Evolutionary conservation across 768 basidiomycete species (phyloP), one percentile per base, ranked within the genome.

Genomic region (Tephrocybe sp.): DNA sequence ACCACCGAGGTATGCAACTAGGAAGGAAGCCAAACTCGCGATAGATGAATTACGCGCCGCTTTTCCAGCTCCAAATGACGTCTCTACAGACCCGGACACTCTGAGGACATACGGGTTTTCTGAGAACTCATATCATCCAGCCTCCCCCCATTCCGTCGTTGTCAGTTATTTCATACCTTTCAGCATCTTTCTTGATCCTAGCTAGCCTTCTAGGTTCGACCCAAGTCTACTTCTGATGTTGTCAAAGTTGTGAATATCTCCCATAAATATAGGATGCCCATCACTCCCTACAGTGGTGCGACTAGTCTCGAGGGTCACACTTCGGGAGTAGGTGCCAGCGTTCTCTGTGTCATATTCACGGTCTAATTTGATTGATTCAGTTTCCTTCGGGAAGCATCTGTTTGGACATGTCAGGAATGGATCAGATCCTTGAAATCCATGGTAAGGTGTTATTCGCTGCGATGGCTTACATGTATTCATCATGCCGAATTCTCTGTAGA

Each of bases 281-380:
- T 96, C 22, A 82, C 82, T 13, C 82, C 92, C 2, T 94, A 86
- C 60, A 84, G 87, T 42, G 93, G 92, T 1, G 92, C 89, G 10
- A 96, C 92, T 0, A 87, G 85, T 60, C 74, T 95, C 11, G 93
- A 96, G 64, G 92, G 92, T 0, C 91, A 96, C 68, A 90, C 86
- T 54, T 80, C 81, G 42, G 88, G 87, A 23, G 89, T 89, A 60
- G 50, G 76, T 67, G 10, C 19, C 23, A 34, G 34, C 32, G 17
- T 54, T 49, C 33, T 12, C 16, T 45, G 19, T 41, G 47, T 17
- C 42, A 2, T 31, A 44, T 39, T 34, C 30, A 34, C 43, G 34
- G 31, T 40, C 40, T 43, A 39, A 50, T n/a, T 22, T 35, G 39
- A 33, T 32, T 31, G 33, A 39, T 53, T 46, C 8, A 79, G 78